Percentiles rank a stretch among this genome's conserved stretches.
These are phyloP conservation scores for Saccharomycopsis schoenii DNA, from an alignment of 805 yeast genomes.

Conservation along the genomic window DNA sequence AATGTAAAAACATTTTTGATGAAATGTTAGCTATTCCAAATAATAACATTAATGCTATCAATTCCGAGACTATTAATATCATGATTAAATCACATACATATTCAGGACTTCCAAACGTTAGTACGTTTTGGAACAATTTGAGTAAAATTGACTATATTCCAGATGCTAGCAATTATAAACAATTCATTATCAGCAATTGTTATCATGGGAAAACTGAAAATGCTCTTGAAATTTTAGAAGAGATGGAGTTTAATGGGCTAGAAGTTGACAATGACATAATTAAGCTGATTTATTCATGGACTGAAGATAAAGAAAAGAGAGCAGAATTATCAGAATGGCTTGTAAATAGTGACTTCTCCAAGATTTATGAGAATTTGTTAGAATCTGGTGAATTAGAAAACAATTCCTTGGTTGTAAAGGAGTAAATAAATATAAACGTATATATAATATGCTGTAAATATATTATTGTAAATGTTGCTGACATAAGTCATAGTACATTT, in stretches of 20 bases:
- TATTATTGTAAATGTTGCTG: background rate
- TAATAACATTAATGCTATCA: constrained; percentile 12
- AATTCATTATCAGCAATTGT: constrained; percentile 57
- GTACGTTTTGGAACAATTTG: constrained; percentile 48
- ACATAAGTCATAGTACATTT: too few species aligned
- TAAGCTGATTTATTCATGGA: constrained; percentile 35
- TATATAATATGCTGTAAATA: background rate
- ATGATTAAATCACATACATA: constrained; percentile 54
- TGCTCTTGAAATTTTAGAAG: constrained; percentile 41
- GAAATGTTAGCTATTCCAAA: constrained; percentile 49
- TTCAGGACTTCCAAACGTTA: constrained; percentile 42
- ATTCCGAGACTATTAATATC: constrained; percentile 43
- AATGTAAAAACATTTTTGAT: constrained; percentile 49
- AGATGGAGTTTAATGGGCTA: constrained; percentile 38
- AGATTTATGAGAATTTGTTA: constrained; percentile 29
- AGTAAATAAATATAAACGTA: background rate
- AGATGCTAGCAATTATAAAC: constrained; percentile 40
- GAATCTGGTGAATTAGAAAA: constrained; percentile 18
- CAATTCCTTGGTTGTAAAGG: background rate
- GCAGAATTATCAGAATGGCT: constrained; percentile 20
- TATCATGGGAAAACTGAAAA: constrained; percentile 50
- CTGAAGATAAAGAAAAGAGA: constrained; percentile 18
- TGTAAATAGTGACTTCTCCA: constrained; percentile 30
- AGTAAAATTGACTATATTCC: constrained; percentile 42
- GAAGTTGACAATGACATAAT: constrained; percentile 35